Conservation (phyloP, 805 yeast genomes). For the Scheffersomyces coipomensis region DNA sequence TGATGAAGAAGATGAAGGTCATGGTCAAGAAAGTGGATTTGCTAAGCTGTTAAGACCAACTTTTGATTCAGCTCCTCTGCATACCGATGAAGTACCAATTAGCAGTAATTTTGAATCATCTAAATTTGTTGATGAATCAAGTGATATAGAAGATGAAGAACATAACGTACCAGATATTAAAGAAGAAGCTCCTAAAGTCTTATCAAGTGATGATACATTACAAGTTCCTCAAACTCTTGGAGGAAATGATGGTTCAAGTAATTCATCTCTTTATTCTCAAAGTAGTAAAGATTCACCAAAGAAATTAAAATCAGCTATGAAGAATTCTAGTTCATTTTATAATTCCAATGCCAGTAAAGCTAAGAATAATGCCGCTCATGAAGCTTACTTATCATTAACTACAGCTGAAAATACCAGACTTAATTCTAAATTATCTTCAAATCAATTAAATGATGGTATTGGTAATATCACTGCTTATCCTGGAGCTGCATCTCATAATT, state of each 20-base stretch:
- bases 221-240: conserved; percentile 7
- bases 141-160: not conserved
- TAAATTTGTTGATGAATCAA: not conserved
- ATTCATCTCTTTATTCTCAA: conserved; percentile 30
- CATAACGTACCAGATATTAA: no score
- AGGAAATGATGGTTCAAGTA: conserved; percentile 16
- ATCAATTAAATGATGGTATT: conserved; percentile 27
- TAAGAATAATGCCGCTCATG: conserved; percentile 46
- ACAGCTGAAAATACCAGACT: conserved; percentile 79
- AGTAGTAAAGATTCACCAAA: conserved; percentile 24
- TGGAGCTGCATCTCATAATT: not conserved
- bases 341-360: conserved; percentile 6
- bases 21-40: conserved; percentile 14
- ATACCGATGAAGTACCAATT: conserved; percentile 12
- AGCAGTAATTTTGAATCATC: not conserved
- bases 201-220: conserved; percentile 4
- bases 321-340: conserved; percentile 29
- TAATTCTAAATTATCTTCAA: conserved; percentile 57
- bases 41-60: conserved; percentile 27
- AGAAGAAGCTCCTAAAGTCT: no score
- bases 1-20: conserved; percentile 16
- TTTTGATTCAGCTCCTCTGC: conserved; percentile 28
- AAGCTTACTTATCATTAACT: conserved; percentile 64
- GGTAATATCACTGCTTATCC: not conserved
- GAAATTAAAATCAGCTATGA: conserved; percentile 53